phyloP scores from a whole-genome alignment of 352 stramenopile genomes.

The Nothophytophthora sp. region DNA sequence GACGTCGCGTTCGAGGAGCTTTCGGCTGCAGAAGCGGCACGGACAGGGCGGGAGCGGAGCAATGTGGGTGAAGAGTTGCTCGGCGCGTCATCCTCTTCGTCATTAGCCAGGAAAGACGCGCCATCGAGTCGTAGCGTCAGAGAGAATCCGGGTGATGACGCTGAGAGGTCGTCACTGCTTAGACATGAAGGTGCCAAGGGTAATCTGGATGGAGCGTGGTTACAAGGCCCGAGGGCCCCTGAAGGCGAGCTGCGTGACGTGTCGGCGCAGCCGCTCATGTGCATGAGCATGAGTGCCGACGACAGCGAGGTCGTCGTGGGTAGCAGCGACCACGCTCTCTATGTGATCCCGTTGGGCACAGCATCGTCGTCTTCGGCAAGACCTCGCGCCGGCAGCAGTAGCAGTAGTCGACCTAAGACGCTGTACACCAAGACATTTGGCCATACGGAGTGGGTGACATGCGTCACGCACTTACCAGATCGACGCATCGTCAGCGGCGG shows the following conservation, averaged over 20 bases:
- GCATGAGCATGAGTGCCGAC: slow-evolving; percentile 70
- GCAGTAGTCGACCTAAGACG: slow-evolving; percentile 29
- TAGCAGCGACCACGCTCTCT: slow-evolving; percentile 88
- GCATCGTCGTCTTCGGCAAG: slow-evolving; percentile 9
- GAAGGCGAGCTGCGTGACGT: slow-evolving; percentile 61
- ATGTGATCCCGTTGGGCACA: slow-evolving; percentile 56
- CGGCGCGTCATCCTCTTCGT: not conserved
- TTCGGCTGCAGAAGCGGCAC: slow-evolving; percentile 13
- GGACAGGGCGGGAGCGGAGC: not conserved
- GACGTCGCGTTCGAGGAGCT: slow-evolving; percentile 54
- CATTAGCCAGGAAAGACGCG: not conserved
- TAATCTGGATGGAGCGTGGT: slow-evolving; percentile 40
- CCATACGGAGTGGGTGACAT: slow-evolving; percentile 91
- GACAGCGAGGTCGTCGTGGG: slow-evolving; percentile 80
- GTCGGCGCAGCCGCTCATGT: slow-evolving; percentile 86
- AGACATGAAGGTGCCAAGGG: not conserved
- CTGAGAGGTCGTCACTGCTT: not conserved
- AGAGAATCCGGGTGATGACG: not conserved
- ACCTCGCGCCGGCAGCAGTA: not conserved
- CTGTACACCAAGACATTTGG: slow-evolving; percentile 87
- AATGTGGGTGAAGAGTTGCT: not conserved
- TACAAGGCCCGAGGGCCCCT: slow-evolving; percentile 44
- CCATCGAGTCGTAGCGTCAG: not conserved
- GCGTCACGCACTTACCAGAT: slow-evolving; percentile 71
- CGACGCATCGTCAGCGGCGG: slow-evolving; percentile 79